These are phyloP conservation scores for Pisolithus thermaeus DNA, from an alignment of 1,284 basidiomycete species.

Conservation along the genomic window DNA sequence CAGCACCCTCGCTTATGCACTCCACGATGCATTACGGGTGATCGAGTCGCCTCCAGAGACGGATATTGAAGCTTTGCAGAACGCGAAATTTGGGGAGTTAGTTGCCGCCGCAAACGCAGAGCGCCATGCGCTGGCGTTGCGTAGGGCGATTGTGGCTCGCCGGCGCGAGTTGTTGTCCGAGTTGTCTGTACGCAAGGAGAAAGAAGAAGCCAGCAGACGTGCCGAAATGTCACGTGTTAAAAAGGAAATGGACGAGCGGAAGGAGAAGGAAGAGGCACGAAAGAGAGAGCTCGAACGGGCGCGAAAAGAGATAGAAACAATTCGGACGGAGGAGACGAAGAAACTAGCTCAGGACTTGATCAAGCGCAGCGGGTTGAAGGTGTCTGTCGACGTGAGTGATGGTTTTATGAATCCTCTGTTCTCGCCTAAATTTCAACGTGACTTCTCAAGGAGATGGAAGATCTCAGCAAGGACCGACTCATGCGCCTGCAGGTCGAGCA, in stretches of 20 bases:
- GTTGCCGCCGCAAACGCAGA: slow-evolving; percentile 61
- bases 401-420: slow-evolving; percentile 1
- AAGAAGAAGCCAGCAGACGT: slow-evolving; percentile 80
- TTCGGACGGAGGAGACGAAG: slow-evolving; percentile 81
- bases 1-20: slow-evolving; percentile 65
- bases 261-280: slow-evolving; percentile 64
- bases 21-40: slow-evolving; percentile 64
- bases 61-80: slow-evolving; percentile 46
- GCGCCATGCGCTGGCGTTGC: slow-evolving; percentile 70
- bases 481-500: slow-evolving; percentile 92
- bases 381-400: slow-evolving; percentile 68
- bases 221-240: slow-evolving; percentile 68
- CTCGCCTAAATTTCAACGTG: not conserved
- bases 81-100: slow-evolving; percentile 48
- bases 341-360: slow-evolving; percentile 86
- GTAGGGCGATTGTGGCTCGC: slow-evolving; percentile 79
- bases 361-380: slow-evolving; percentile 82
- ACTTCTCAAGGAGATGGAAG: slow-evolving; percentile 64
- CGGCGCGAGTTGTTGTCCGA: slow-evolving; percentile 87
- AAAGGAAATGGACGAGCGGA: slow-evolving; percentile 69
- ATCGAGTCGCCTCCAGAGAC: slow-evolving; percentile 47
- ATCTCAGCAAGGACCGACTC: slow-evolving; percentile 83
- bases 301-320: slow-evolving; percentile 77
- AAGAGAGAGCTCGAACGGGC: slow-evolving; percentile 77
- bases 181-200: slow-evolving; percentile 81